These are phyloP conservation scores for Bonia amplexicaulis DNA, from an alignment of 176 grass and related monocot species.

Conservation along the genomic window DNA sequence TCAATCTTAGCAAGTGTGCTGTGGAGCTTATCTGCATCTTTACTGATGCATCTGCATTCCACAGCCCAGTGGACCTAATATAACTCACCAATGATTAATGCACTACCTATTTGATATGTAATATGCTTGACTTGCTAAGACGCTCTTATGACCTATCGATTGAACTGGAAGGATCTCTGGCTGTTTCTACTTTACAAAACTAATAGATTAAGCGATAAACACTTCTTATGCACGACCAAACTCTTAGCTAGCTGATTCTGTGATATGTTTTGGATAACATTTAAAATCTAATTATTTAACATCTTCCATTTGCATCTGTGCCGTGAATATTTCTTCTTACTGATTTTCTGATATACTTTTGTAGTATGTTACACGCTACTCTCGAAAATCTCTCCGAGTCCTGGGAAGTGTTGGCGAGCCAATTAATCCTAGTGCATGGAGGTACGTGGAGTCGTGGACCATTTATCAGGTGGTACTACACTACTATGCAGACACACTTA, in stretches of 20 bases:
- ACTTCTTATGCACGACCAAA: not conserved
- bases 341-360: slow-evolving; percentile 39
- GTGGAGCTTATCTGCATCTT: not conserved
- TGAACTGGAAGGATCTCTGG: not conserved
- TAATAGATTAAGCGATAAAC: not conserved
- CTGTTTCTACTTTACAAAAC: slow-evolving; percentile 3
- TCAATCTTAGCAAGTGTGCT: not conserved
- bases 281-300: not conserved
- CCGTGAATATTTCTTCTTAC: not conserved
- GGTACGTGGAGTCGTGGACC: slow-evolving; percentile 25
- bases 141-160: not conserved
- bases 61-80: slow-evolving; percentile 1
- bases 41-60: not conserved
- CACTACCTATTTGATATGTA: not conserved
- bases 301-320: not conserved
- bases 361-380: slow-evolving; percentile 77
- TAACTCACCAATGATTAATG: not conserved
- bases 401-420: slow-evolving; percentile 93
- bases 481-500: slow-evolving; percentile 30
- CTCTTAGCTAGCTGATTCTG: not conserved
- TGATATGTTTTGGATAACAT: slow-evolving; percentile 13
- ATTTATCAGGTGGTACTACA: slow-evolving; percentile 3
- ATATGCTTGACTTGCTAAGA: slow-evolving; percentile 5
- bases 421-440: slow-evolving; percentile 98
- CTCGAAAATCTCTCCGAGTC: slow-evolving; percentile 88